Conservation (phyloP, 192 early-diverging fungal species). For the Linnemannia hyalina region DNA sequence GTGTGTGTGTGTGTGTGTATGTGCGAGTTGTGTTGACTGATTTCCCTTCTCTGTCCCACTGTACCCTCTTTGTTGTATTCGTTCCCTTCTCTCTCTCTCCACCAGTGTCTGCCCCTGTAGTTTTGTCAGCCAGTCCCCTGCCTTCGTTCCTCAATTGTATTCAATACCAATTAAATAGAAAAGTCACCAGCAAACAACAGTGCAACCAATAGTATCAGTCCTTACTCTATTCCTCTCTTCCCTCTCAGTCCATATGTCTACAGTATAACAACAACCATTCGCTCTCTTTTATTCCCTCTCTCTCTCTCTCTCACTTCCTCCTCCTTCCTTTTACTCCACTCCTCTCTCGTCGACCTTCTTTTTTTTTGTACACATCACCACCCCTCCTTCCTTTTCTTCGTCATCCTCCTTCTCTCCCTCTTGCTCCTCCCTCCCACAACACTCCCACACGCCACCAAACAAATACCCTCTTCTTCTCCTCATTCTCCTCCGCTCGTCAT, state of each 20-base stretch:
- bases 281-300: constrained; percentile 6
- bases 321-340: background rate
- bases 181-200: no score
- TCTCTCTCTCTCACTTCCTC: background rate
- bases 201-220: background rate
- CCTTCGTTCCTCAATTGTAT: background rate
- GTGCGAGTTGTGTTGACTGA: background rate
- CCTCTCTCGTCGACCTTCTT: background rate
- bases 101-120: background rate
- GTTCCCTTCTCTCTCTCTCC: background rate
- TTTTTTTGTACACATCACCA: background rate
- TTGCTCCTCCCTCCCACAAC: constrained; percentile 2
- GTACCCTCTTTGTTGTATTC: background rate
- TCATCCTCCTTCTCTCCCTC: constrained; percentile 9
- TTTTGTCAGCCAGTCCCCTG: background rate
- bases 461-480: background rate
- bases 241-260: background rate
- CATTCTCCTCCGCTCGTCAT: background rate
- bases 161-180: no score
- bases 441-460: background rate
- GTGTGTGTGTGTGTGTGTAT: background rate
- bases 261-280: background rate
- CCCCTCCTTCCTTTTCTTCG: background rate
- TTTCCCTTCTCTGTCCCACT: background rate
- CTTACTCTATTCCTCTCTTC: background rate